Evolutionary conservation across 768 basidiomycete genomes (phyloP), one percentile per base, ranked within the genome.

Genomic region (Boletus barrowsii): DNA sequence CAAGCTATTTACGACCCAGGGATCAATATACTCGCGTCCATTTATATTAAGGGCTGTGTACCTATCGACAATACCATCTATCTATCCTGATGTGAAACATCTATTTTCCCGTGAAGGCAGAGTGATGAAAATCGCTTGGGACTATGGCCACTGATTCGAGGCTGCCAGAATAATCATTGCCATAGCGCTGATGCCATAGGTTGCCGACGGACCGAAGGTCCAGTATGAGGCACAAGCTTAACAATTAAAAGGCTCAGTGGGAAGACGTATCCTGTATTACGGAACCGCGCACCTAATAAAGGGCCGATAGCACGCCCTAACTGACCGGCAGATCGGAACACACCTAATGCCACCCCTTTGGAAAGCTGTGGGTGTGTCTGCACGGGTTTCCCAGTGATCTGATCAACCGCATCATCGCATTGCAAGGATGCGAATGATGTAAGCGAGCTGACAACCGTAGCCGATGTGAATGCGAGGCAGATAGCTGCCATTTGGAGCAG

Each of bases 241-340:
- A 56, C 29, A 37, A 46, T 46, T 18, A 42, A 14, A 39, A 33
- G 60, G 51, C 10, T 64, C 48, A 67, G 54, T 53, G 44, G 40
- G 48, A 41, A 44, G 42, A 13, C 14, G 32, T 1, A 32, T 14
- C 18, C 29, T 45, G 20, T 40, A 14, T 56, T 32, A 54, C 20
- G 35, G 32, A 63, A 44, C 51, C 35, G 63, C 84, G 47, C 71
- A 84, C 93, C 93, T n/a, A 95, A 75, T 5, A 98, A 69, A 5
- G 96, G 96, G 0, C 96, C 96, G 36, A 97, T 76, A 5, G 96
- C 95, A 53, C 96, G 82, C 4, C 96, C 96, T 39, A 98, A 80
- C 68, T 98, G 96, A 18, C 96, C 96, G n/a, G 88, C 83, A 8
- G 91, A 94, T 49, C 95, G 83, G 73, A 96, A 97, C 54, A 80